phyloP scores from a whole-genome alignment of 352 stramenopile species.

The Globisporangium uncinulatum region DNA sequence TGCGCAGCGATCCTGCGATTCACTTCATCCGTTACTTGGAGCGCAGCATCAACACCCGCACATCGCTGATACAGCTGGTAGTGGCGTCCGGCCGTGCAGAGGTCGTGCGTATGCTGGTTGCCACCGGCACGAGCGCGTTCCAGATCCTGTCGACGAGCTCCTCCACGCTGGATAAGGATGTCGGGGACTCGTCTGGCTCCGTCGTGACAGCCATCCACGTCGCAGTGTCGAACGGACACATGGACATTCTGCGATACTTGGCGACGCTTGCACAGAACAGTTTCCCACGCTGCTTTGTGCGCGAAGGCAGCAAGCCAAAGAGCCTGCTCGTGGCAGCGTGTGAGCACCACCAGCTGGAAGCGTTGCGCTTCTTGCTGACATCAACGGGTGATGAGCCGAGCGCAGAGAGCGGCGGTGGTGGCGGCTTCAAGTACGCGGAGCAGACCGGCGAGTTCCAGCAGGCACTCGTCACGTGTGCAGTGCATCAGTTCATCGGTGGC shows the following conservation, averaged over 20 bases:
- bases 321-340: slow-evolving; percentile 49
- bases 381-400: neutral
- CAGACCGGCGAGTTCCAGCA: slow-evolving; percentile 38
- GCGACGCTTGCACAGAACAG: slow-evolving; percentile 33
- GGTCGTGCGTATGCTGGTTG: slow-evolving; percentile 29
- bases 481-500: slow-evolving; percentile 32
- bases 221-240: slow-evolving; percentile 38
- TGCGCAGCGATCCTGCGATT: slow-evolving; percentile 4
- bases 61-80: slow-evolving; percentile 35
- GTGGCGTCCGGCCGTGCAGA: slow-evolving; percentile 28
- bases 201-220: slow-evolving; percentile 34
- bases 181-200: slow-evolving; percentile 5
- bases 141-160: neutral
- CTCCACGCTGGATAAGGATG: slow-evolving; percentile 4
- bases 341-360: slow-evolving; percentile 20
- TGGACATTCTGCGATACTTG: slow-evolving; percentile 38
- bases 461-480: slow-evolving; percentile 28
- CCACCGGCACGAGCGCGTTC: slow-evolving; percentile 43
- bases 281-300: slow-evolving; percentile 37
- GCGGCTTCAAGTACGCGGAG: slow-evolving; percentile 30
- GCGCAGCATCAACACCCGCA: slow-evolving; percentile 31
- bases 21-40: slow-evolving; percentile 41
- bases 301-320: slow-evolving; percentile 27
- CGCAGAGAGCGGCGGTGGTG: slow-evolving; percentile 12
- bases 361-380: slow-evolving; percentile 37